Percentiles rank a stretch among this genome's conserved stretches.
phyloP scores from a whole-genome alignment of 2,329 filamentous ascomycete species.

The Penicillium glabrum region DNA sequence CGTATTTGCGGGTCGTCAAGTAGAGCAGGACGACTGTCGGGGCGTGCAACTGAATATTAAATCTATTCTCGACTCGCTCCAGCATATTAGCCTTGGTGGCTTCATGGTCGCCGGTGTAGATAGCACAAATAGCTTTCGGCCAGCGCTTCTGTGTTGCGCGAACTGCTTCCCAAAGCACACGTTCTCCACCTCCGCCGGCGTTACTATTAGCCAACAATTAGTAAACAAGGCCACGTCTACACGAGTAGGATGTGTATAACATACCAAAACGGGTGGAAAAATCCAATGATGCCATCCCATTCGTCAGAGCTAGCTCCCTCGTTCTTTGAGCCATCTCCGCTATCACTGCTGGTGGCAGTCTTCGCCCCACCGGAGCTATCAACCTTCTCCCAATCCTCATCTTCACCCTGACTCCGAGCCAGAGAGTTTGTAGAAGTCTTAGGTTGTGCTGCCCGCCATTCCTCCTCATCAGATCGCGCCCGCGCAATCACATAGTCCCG shows the following conservation, averaged over 20 bases:
- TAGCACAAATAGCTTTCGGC: constrained; percentile 83
- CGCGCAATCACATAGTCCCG: constrained; percentile 54
- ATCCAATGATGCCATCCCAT: constrained; percentile 86
- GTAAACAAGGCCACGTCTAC: constrained; percentile 2
- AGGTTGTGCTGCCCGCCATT: constrained; percentile 25
- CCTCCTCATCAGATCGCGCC: constrained; percentile 47
- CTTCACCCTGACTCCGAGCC: constrained; percentile 40
- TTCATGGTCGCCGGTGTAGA: constrained; percentile 95
- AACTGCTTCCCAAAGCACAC: constrained; percentile 94
- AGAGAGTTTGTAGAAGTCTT: constrained; percentile 22
- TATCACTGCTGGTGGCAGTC: constrained; percentile 45
- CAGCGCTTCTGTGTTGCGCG: constrained; percentile 84
- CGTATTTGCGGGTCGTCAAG: constrained; percentile 81
- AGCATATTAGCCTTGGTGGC: constrained; percentile 79
- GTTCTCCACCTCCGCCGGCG: constrained; percentile 90
- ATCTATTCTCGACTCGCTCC: constrained; percentile 75
- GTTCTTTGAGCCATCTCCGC: constrained; percentile 35
- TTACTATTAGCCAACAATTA: constrained; percentile 59
- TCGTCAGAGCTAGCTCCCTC: constrained; percentile 48
- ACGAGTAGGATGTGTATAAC: constrained; percentile 19
- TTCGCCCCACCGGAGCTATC: constrained; percentile 52
- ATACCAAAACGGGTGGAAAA: constrained; percentile 97
- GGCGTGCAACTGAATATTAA: constrained; percentile 86
- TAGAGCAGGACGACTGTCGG: constrained; percentile 87
- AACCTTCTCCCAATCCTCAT: constrained; percentile 71